These are phyloP conservation scores for Trichoderma cornu-damae DNA, from an alignment of 2,329 filamentous ascomycete genomes.

Conservation along the genomic window DNA sequence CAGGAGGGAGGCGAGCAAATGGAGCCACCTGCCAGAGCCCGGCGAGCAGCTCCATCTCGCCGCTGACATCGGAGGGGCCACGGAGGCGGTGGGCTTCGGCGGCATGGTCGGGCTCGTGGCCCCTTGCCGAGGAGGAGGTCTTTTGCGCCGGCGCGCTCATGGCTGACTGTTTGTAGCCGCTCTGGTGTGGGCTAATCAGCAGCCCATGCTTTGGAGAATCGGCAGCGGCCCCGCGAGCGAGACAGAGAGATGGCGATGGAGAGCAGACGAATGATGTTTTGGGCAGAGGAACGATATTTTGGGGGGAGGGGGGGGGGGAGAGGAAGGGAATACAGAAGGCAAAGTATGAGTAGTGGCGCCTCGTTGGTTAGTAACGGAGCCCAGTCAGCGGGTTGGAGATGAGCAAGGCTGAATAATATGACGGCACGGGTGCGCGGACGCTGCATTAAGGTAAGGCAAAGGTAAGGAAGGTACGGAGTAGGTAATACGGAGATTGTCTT, in stretches of 20 bases:
- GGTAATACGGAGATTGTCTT: no score
- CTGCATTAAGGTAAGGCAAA: no score
- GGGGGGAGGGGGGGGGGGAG: no score
- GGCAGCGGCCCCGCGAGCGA: background rate
- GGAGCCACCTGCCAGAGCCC: constrained; percentile 58
- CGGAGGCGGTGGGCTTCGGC: constrained; percentile 15
- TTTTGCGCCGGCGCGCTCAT: constrained; percentile 22
- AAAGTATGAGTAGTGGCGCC: constrained; percentile 4
- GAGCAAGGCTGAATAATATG: constrained; percentile 15
- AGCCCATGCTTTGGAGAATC: constrained; percentile 16
- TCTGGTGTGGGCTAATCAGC: background rate
- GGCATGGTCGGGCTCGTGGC: constrained; percentile 15
- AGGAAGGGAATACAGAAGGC: background rate
- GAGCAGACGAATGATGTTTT: background rate
- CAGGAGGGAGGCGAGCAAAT: constrained; percentile 54
- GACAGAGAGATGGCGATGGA: background rate
- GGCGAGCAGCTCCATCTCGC: constrained; percentile 47
- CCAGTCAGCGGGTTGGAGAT: constrained; percentile 2
- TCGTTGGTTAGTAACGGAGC: background rate
- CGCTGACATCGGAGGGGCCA: constrained; percentile 24
- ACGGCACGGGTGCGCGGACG: constrained; percentile 4
- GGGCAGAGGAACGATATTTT: background rate
- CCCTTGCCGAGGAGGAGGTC: constrained; percentile 17
- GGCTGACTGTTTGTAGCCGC: constrained; percentile 18
- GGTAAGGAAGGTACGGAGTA: no score